Evolutionary conservation across 2,329 filamentous ascomycete genomes (phyloP), one percentile per base, ranked within the genome.

Genomic region (Calonectria fujianensis): DNA sequence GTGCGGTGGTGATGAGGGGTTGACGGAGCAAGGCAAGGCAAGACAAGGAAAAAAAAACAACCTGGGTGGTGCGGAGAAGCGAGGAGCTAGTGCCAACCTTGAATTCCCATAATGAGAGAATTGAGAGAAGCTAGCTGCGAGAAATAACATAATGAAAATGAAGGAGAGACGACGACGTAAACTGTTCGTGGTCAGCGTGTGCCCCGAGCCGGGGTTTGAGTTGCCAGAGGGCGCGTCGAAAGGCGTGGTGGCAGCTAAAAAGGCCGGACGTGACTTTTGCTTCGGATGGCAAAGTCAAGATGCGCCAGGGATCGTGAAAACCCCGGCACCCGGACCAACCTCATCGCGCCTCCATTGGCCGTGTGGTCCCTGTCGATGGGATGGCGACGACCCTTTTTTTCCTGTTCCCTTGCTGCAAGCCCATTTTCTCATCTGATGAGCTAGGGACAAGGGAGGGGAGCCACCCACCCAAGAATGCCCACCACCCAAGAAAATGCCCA

Each of bases 61-160:
- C 13, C 57, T 41, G 32, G 35, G 32, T 37, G 35, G 24, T 63
- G 57, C 57, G 57, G 57, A 63, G 57, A 63, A 63, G 35, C 57
- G 57, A 63, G 35, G 57, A 63, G 57, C 57, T 63, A 63, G 57
- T 63, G 57, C 57, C 57, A 63, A 63, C 57, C 57, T 63, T 63
- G 57, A 63, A 18, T 63, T 29, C 14, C 35, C 20, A 61, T 13
- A 39, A 37, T n/a, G 16, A 57, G 52, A 10, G 24, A 35, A 27
- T 20, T n/a, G 16, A 57, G 52, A 10, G 24, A 35, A 20, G 20
- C 11, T 35, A 24, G 37, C 4, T 29, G 57, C 31, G 29, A 63
- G 57, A 63, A 63, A 63, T 63, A 63, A 63, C 57, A 63, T 63
- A 63, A 63, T 63, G 57, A 63, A 63, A 63, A 63, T 24, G 24